phyloP scores from a whole-genome alignment of 139 green algal species.

The Micractinium conductrix region DNA sequence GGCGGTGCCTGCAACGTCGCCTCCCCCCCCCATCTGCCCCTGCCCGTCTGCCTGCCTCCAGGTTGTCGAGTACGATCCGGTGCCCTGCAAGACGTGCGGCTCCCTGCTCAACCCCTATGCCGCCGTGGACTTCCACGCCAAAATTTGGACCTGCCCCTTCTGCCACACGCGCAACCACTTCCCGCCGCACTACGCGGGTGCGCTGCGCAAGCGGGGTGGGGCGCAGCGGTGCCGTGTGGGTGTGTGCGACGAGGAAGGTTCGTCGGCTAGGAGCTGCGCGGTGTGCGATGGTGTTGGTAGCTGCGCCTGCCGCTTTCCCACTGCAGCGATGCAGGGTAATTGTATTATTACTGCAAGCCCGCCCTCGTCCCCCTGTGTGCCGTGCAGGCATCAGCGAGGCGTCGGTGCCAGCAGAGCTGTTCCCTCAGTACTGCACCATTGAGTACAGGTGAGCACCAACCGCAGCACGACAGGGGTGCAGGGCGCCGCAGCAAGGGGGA shows the following conservation, averaged over 20 bases:
- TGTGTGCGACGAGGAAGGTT: neutral
- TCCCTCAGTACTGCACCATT: slow-evolving; percentile 94
- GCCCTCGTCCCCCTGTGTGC: too few species aligned
- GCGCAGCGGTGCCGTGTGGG: too few species aligned
- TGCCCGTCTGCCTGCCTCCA: slow-evolving; percentile 44
- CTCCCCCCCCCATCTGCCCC: neutral
- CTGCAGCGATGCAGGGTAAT: neutral
- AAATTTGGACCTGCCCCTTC: slow-evolving; percentile 97
- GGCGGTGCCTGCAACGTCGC: too few species aligned
- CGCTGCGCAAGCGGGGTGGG: too few species aligned
- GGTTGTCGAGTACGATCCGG: slow-evolving; percentile 94
- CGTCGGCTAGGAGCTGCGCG: neutral
- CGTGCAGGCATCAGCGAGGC: slow-evolving; percentile 73
- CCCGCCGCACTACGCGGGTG: slow-evolving; percentile 88
- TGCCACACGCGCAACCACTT: slow-evolving; percentile 97
- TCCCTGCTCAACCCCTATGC: slow-evolving; percentile 95
- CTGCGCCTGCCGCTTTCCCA: neutral
- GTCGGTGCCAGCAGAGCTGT: slow-evolving; percentile 96
- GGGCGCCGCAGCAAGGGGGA: too few species aligned
- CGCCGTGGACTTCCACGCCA: slow-evolving; percentile 87
- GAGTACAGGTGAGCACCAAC: too few species aligned
- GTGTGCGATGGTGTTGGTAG: neutral
- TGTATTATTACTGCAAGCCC: neutral
- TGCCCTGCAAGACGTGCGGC: slow-evolving; percentile 94
- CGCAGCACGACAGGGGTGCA: too few species aligned